Conservation (phyloP, 2,329 filamentous ascomycete genomes). For the Drechslera avenae region DNA sequence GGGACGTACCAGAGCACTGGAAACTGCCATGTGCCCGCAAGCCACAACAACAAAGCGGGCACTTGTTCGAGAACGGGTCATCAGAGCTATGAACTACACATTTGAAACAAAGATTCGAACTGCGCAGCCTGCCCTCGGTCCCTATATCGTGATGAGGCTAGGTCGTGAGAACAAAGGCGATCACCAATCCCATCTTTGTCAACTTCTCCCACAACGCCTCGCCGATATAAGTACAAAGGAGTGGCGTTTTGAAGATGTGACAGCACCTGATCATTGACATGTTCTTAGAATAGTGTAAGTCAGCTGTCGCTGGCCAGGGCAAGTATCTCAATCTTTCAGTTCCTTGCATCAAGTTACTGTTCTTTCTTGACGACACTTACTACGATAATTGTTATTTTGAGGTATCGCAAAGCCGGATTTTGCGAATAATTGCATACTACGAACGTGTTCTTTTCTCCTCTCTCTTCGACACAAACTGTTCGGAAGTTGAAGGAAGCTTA, state of each 20-base stretch:
- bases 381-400: not conserved
- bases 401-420: not conserved
- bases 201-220: not conserved
- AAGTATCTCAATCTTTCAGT: not conserved
- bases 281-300: not conserved
- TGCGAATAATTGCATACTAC: not conserved
- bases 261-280: not conserved
- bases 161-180: constrained; percentile 8
- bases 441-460: not conserved
- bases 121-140: not conserved
- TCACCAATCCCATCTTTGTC: constrained; percentile 4
- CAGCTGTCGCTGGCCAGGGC: not conserved
- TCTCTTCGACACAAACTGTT: not conserved
- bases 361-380: not conserved
- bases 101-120: constrained; percentile 3
- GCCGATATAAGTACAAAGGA: constrained; percentile 4
- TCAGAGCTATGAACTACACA: not conserved
- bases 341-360: not conserved
- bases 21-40: not conserved
- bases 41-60: constrained; percentile 2
- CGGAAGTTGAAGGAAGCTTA: not conserved
- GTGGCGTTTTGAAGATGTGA: not conserved
- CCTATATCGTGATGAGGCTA: not conserved
- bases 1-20: not conserved
- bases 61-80: not conserved